Percentiles rank a stretch among this genome's conserved stretches.
These are phyloP conservation scores for Tolypocladium sp. DNA, from an alignment of 2,329 filamentous ascomycete species.

Conservation along the genomic window DNA sequence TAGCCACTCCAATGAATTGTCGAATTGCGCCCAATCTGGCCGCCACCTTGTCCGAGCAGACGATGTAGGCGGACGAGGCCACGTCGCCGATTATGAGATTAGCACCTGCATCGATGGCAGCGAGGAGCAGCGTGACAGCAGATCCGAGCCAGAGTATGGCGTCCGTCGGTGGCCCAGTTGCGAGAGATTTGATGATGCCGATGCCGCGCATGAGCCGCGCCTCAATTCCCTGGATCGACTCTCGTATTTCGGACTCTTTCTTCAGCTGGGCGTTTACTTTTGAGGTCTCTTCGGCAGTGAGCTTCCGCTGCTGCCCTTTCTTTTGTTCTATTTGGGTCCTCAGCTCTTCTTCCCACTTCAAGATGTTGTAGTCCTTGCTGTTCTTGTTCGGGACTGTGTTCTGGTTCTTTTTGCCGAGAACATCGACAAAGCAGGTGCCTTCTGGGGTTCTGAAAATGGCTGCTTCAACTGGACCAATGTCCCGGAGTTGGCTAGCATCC, in stretches of 20 bases:
- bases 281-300: slow-evolving; percentile 77
- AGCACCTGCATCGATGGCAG: slow-evolving; percentile 70
- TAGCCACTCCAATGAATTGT: slow-evolving; percentile 80
- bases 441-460: slow-evolving; percentile 89
- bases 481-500: slow-evolving; percentile 56
- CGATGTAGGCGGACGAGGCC: slow-evolving; percentile 69
- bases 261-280: slow-evolving; percentile 87
- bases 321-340: slow-evolving; percentile 82
- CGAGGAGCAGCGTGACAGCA: slow-evolving; percentile 64
- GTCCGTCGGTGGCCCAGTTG: slow-evolving; percentile 81
- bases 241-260: slow-evolving; percentile 75
- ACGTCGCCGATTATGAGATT: slow-evolving; percentile 72
- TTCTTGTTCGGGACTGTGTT: slow-evolving; percentile 72
- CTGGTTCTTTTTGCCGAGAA: slow-evolving; percentile 73
- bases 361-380: slow-evolving; percentile 85
- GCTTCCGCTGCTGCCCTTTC: slow-evolving; percentile 83
- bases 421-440: slow-evolving; percentile 81
- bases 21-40: slow-evolving; percentile 66
- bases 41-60: slow-evolving; percentile 68
- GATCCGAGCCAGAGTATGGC: slow-evolving; percentile 80
- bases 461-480: slow-evolving; percentile 77
- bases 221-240: slow-evolving; percentile 60
- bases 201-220: slow-evolving; percentile 71
- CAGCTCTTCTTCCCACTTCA: slow-evolving; percentile 96
- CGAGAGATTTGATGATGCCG: slow-evolving; percentile 74